Percentiles rank a stretch among this genome's conserved stretches.
Conservation (phyloP, 75 land plant species). For the Isoetes taiwanensis region DNA sequence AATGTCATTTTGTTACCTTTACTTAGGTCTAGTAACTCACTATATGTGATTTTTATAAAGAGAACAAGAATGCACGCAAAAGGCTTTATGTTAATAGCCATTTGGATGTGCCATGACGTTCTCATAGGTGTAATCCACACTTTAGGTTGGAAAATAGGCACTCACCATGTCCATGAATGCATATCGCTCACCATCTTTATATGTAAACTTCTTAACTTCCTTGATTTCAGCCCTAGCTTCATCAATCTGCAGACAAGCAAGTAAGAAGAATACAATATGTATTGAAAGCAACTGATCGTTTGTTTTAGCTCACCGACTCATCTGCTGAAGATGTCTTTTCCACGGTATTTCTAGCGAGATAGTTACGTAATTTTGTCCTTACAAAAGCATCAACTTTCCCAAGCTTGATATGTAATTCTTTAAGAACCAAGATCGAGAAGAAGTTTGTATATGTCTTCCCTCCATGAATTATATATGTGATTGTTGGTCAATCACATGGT, state of each 20-base stretch:
- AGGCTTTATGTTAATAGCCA: too few relatives aligned
- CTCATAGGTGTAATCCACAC: too few relatives aligned
- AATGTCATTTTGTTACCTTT: too few relatives aligned
- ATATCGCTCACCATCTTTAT: constrained; percentile 79
- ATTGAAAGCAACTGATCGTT: too few relatives aligned
- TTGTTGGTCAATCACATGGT: too few relatives aligned
- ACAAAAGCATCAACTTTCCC: constrained; percentile 98
- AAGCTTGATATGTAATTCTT: constrained; percentile 98
- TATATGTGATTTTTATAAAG: too few relatives aligned
- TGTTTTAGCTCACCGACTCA: constrained; percentile 52
- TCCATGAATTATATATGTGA: too few relatives aligned
- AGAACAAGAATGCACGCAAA: too few relatives aligned
- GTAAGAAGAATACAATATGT: neutral
- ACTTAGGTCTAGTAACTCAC: too few relatives aligned
- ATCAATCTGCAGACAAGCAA: constrained; percentile 32
- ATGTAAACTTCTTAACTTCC: constrained; percentile 81
- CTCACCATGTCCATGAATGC: constrained; percentile 96
- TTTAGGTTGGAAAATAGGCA: too few relatives aligned
- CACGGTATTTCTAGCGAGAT: constrained; percentile 71
- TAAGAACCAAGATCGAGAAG: constrained; percentile 4
- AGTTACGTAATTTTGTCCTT: constrained; percentile 79
- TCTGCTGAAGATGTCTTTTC: constrained; percentile 94
- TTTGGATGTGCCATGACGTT: too few relatives aligned
- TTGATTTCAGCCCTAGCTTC: constrained; percentile 65
- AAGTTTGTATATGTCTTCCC: neutral